Percentiles rank a stretch among this genome's conserved stretches.
Evolutionary conservation across 371 early-diverging fungal species (phyloP).

Genomic region (Mucor irregularis): DNA sequence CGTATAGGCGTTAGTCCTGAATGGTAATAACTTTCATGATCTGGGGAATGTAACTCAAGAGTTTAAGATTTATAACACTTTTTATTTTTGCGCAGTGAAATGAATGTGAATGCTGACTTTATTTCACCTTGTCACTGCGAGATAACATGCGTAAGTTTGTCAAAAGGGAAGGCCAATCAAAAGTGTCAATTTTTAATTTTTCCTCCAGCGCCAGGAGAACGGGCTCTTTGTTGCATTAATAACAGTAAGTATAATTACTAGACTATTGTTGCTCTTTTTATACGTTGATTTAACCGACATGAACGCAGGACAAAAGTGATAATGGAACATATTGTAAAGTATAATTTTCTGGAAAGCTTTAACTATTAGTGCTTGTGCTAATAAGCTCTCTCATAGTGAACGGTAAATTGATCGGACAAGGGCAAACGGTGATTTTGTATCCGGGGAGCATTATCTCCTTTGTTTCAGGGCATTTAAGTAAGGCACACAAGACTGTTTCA

Average conservation of each 20-base stretch:
- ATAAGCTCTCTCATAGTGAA: conserved; percentile 10
- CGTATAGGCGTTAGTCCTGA: not conserved
- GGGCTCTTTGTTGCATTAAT: not conserved
- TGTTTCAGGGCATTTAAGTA: conserved; percentile 13
- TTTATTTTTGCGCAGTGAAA: not conserved
- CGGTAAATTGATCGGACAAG: not conserved
- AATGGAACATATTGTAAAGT: conserved; percentile 17
- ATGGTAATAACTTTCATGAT: not conserved
- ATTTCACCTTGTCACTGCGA: not conserved
- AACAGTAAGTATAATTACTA: not conserved
- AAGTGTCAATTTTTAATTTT: not conserved
- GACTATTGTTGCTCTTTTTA: too few relatives aligned
- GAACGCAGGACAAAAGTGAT: conserved; percentile 2
- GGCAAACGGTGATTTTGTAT: conserved; percentile 8
- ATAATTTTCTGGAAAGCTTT: not conserved
- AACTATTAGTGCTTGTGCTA: not conserved
- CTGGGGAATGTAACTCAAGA: too few relatives aligned
- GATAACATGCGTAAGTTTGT: not conserved
- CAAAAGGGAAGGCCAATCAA: not conserved
- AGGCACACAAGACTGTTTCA: not conserved
- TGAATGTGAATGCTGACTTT: not conserved
- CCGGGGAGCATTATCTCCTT: conserved; percentile 10
- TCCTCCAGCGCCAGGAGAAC: not conserved
- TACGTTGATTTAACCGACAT: not conserved
- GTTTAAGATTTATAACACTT: too few relatives aligned